Evolutionary conservation across 1,139 yeast species (phyloP).

Genomic region (Candida sp.): DNA sequence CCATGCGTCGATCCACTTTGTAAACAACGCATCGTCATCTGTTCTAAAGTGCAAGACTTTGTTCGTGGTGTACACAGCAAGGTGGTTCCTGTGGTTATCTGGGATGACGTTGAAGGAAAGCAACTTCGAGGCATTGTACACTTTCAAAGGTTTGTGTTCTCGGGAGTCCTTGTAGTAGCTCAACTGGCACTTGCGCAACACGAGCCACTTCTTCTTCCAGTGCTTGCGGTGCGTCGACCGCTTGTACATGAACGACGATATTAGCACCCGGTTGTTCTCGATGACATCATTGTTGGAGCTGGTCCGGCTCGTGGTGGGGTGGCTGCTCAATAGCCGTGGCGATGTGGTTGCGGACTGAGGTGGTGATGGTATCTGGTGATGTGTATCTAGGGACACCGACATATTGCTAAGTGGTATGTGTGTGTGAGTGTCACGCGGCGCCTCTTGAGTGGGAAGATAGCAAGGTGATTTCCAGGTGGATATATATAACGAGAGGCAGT

Average conservation of each 20-base stretch:
- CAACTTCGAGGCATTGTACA: constrained; percentile 30
- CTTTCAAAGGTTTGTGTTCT: constrained; percentile 59
- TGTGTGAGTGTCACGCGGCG: too few relatives aligned
- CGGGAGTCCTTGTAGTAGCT: constrained; percentile 61
- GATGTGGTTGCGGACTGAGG: too few relatives aligned
- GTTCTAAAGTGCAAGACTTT: constrained; percentile 49
- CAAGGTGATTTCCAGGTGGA: too few relatives aligned
- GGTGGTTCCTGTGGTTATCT: constrained; percentile 38
- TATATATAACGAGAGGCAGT: too few relatives aligned
- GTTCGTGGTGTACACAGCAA: constrained; percentile 44
- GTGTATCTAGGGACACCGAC: too few relatives aligned
- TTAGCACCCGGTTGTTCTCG: constrained; percentile 16
- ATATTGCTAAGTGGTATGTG: too few relatives aligned
- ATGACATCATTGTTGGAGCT: constrained; percentile 1
- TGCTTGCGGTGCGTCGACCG: constrained; percentile 27
- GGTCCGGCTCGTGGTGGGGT: not conserved
- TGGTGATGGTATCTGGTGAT: too few relatives aligned
- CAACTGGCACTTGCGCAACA: constrained; percentile 56
- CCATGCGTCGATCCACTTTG: constrained; percentile 45
- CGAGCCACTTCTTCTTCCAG: constrained; percentile 64
- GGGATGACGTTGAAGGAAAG: constrained; percentile 28
- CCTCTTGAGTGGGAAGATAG: too few relatives aligned
- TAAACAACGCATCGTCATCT: constrained; percentile 32
- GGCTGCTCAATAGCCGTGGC: too few relatives aligned
- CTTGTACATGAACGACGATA: constrained; percentile 22